phyloP scores from a whole-genome alignment of 78 protist genomes.

The Chrysochromulina parva region DNA sequence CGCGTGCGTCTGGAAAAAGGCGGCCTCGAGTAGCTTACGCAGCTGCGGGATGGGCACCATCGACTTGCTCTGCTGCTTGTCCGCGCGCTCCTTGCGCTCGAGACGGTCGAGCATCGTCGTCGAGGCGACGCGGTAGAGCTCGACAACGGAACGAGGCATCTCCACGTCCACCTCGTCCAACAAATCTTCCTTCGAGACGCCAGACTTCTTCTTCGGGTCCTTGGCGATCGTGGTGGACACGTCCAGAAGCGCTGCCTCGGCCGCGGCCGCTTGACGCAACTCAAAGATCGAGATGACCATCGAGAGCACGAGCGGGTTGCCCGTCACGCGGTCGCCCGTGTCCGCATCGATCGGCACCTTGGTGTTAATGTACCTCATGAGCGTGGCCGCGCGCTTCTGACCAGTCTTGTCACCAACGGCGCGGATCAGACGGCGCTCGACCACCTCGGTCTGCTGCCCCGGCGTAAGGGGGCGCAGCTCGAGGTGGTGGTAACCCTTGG shows the following conservation, averaged over 20 bases:
- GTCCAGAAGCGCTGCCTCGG: too few relatives aligned
- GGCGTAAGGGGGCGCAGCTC: neutral
- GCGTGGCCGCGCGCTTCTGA: neutral
- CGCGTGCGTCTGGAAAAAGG: too few relatives aligned
- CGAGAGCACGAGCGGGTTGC: neutral
- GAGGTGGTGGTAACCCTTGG: neutral
- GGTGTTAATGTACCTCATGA: neutral
- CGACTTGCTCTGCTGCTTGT: too few relatives aligned
- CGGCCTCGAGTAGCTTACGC: too few relatives aligned
- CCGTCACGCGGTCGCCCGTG: neutral
- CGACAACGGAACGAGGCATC: neutral
- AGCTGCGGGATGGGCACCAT: too few relatives aligned
- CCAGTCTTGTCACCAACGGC: neutral
- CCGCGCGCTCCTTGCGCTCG: too few relatives aligned
- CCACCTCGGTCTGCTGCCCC: neutral
- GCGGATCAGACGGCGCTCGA: neutral
- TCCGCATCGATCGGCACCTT: neutral
- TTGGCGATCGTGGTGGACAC: too few relatives aligned
- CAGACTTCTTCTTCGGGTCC: too few relatives aligned
- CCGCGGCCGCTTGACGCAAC: too few relatives aligned
- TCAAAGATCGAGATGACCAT: neutral
- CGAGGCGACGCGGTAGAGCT: neutral
- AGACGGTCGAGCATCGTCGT: neutral
- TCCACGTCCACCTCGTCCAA: too few relatives aligned
- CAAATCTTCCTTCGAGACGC: too few relatives aligned